Evolutionary conservation across 1,284 basidiomycete genomes (phyloP).

Genomic region (Takashimella koratensis): DNA sequence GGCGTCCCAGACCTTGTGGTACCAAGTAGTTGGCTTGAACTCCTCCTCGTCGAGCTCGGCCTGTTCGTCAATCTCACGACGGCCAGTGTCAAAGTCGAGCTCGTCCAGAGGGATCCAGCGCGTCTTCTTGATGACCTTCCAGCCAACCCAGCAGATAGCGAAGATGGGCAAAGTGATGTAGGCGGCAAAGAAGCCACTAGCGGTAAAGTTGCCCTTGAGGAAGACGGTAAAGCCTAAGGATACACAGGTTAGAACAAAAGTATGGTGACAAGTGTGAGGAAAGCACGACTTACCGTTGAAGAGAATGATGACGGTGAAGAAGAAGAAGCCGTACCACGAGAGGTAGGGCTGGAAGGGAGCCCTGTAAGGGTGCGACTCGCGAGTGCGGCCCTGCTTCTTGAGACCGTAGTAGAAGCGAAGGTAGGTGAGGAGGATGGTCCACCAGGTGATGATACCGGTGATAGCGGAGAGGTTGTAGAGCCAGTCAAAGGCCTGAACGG

Average conservation of each 20-base stretch:
- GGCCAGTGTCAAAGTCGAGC: constrained; percentile 64
- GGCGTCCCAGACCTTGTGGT: constrained; percentile 20
- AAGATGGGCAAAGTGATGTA: constrained; percentile 45
- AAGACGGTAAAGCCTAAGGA: constrained; percentile 56
- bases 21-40: constrained; percentile 22
- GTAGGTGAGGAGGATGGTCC: constrained; percentile 66
- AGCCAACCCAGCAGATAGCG: constrained; percentile 57
- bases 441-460: constrained; percentile 66
- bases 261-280: too few relatives aligned
- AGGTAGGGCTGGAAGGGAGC: constrained; percentile 30
- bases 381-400: constrained; percentile 58
- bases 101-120: constrained; percentile 55
- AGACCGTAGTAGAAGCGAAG: constrained; percentile 67
- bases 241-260: too few relatives aligned
- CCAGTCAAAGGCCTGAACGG: constrained; percentile 54
- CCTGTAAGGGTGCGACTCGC: constrained; percentile 57
- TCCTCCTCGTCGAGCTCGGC: constrained; percentile 46
- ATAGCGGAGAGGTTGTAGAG: constrained; percentile 65
- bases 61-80: constrained; percentile 60
- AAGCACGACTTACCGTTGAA: constrained; percentile 15
- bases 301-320: constrained; percentile 38
- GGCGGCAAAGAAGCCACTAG: constrained; percentile 42
- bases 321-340: constrained; percentile 23
- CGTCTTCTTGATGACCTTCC: constrained; percentile 59
- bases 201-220: constrained; percentile 57